Evolutionary conservation across 176 grass and related monocot genomes (phyloP), one percentile per base, ranked within the genome.

Genomic region (Oryza rufipogon): DNA sequence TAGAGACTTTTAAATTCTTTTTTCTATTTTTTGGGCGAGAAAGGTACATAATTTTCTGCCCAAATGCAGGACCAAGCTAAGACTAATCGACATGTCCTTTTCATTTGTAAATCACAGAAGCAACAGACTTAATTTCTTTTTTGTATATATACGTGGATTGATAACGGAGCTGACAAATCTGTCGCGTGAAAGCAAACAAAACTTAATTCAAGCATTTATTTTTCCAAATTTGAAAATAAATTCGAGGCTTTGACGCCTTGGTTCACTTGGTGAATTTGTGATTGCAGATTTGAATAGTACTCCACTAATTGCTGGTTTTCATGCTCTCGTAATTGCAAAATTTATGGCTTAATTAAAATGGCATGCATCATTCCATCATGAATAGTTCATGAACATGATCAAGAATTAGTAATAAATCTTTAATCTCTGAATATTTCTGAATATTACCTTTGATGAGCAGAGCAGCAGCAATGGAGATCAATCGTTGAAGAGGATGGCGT

Each of bases 401-500:
- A 72, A 71, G 16, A 44, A 72, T 3, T 2, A n/a, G 36, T 38
- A 38, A 38, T 38, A 38, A 8, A 33, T 70, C 15, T 23, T 15
- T 41, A 20, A 20, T 32, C 71, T 46, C 14, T 9, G 6, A 26
- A 83, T 28, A 77, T 78, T 64, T 12, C 83, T 78, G 73, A 38
- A 23, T 9, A 32, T 32, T 88, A 84, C 88, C 88, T 86, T 30
- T 34, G 7, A 20, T 1, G 26, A 41, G 39, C 39, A 23, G 26
- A 41, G 39, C 39, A 23, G 47, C 33, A 76, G 34, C 58, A 39
- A 78, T 23, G 48, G 25, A 11, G 46, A 16, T 81, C 80, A 92
- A 79, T 98, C 89, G 14, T 75, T 88, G 76, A 98, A 95, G 76
- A 98, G 77, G 66, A 93, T 89, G 64, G 79, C 52, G 68, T 95